Conservation (phyloP, 2,329 filamentous ascomycete species). For the Onygenales sp. region DNA sequence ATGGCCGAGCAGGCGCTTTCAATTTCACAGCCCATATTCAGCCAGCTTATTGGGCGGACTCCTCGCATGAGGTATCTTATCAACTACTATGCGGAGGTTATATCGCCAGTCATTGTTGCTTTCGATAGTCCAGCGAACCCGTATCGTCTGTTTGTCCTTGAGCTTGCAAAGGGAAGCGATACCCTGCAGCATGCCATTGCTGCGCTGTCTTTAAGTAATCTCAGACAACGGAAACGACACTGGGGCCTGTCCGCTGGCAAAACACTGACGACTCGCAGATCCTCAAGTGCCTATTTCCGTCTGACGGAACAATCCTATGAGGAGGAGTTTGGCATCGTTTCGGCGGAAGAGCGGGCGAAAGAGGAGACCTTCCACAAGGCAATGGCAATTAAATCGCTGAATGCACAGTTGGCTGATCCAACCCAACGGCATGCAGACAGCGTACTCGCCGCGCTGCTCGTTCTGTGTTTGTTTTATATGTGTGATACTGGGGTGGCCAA, state of each 20-base stretch:
- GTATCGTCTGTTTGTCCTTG: slow-evolving; percentile 72
- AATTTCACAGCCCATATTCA: slow-evolving; percentile 27
- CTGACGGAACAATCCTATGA: slow-evolving; percentile 30
- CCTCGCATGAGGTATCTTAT: slow-evolving; percentile 79
- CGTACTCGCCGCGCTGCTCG: slow-evolving; percentile 74
- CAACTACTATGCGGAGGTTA: slow-evolving; percentile 87
- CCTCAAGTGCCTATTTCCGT: slow-evolving; percentile 36
- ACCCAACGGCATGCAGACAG: slow-evolving; percentile 71
- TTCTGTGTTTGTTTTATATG: slow-evolving; percentile 86
- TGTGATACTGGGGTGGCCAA: slow-evolving; percentile 88
- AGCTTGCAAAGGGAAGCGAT: slow-evolving; percentile 65
- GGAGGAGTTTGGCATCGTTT: slow-evolving; percentile 30
- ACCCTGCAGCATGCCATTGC: slow-evolving; percentile 90
- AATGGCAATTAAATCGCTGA: slow-evolving; percentile 72
- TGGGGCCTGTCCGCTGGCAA: slow-evolving; percentile 46
- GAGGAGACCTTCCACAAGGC: slow-evolving; percentile 79
- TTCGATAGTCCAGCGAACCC: slow-evolving; percentile 82
- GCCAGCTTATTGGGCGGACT: slow-evolving; percentile 50
- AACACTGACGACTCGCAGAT: slow-evolving; percentile 41
- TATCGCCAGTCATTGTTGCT: slow-evolving; percentile 84
- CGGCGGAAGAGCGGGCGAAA: slow-evolving; percentile 52
- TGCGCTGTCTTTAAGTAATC: slow-evolving; percentile 77
- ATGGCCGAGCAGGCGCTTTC: slow-evolving; percentile 1
- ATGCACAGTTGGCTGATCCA: slow-evolving; percentile 71
- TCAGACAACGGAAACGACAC: slow-evolving; percentile 64